These are phyloP conservation scores for Termitomyces bulborhizus DNA, from an alignment of 768 basidiomycete genomes.

Conservation along the genomic window DNA sequence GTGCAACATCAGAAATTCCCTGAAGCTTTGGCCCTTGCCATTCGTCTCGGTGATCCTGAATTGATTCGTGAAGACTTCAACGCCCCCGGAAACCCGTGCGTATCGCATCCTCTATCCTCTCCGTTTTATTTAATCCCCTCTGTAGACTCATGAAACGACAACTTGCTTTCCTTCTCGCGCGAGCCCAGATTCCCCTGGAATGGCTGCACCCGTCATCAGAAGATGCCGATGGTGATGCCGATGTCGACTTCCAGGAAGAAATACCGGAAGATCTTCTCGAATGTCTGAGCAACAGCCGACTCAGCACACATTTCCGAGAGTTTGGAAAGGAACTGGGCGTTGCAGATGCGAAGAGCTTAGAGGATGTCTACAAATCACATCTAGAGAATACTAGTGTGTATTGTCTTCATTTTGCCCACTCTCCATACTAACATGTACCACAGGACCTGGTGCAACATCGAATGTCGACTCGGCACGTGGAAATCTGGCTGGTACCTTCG, in stretches of 20 bases:
- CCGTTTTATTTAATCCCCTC: background rate
- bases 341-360: conserved; percentile 81
- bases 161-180: conserved; percentile 88
- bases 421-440: background rate
- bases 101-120: conserved; percentile 9
- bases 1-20: conserved; percentile 83
- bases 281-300: conserved; percentile 78
- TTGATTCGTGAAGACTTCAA: conserved; percentile 86
- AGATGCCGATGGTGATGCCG: conserved; percentile 47
- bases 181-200: conserved; percentile 84
- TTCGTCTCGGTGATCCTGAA: conserved; percentile 74
- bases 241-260: conserved; percentile 54
- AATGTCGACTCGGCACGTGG: conserved; percentile 91
- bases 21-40: conserved; percentile 82
- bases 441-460: conserved; percentile 61
- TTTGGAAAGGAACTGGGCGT: conserved; percentile 96
- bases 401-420: background rate
- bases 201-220: conserved; percentile 67
- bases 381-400: conserved; percentile 78
- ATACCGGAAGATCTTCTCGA: conserved; percentile 79
- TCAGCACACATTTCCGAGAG: conserved; percentile 79
- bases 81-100: conserved; percentile 82
- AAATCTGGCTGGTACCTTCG: conserved; percentile 94
- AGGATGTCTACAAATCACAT: conserved; percentile 97
- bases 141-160: conserved; percentile 86